Base-by-base conservation (phyloP, 306 rosid species). In the Arachis hypogaea region DNA sequence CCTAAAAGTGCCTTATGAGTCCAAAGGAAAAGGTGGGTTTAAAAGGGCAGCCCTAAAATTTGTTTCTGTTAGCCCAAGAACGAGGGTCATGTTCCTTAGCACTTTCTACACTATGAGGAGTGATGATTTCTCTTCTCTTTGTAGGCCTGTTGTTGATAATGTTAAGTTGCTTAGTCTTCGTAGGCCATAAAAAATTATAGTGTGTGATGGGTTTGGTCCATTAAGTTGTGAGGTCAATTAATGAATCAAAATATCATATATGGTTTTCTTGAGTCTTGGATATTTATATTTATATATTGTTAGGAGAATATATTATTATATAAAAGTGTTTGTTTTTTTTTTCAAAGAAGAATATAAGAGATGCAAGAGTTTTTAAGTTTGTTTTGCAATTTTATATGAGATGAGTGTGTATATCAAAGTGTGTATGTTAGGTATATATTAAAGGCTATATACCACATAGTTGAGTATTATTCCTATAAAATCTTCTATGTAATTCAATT, bases 111-210 rank as follows among this genome's bases (percentile, higher is more conserved):
- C 88, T 14, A 94, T 88, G 97, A 81, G 99, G 79, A 94, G 93
- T 65, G 97, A 94, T 44, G 99, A 94, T 76, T 85, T 85, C 50
- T 94, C 99, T 65, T 94, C 99, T 1, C 85, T 94, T 2, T 94
- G 99, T 72, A 97, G 99, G 3, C 99, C 99, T 30, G 99, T 94
- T 9, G 78, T 94, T 68, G 99, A 94, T 69, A 92, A 94, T 73
- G 95, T 89, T n/a, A 85, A 72, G 80, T 50, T 94, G 74, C 36
- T 94, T 11, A 89, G 97, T 73, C 66, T 89, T 5, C 85, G 95
- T 55, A 86, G 84, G 11, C 88, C 90, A 5, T 77, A 59, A 33
- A 16, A 18, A 18, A 11, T 1, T 2, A 33, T 2, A 2, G 38
- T 33, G 38, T 33, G 4, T 33, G 38, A 2, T 33, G 38, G 38